Evolutionary conservation across 202 grass and related monocot species (phyloP).

Genomic region (Schoenoplectus tabernaemontani): DNA sequence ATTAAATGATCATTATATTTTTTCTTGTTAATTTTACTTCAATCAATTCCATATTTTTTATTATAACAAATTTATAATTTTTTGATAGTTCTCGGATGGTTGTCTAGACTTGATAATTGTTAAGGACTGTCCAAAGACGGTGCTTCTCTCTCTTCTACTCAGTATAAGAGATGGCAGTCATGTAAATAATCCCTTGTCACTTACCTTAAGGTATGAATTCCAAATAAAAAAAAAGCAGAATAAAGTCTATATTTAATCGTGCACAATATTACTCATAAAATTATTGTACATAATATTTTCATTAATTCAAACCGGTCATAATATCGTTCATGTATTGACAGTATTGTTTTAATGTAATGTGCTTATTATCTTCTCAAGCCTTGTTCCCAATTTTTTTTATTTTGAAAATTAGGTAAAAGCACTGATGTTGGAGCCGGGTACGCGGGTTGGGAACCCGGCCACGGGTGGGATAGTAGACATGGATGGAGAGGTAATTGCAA

Average conservation of each 20-base stretch:
- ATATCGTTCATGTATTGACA: no score
- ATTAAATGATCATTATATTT: not conserved
- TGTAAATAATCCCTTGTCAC: conserved; percentile 56
- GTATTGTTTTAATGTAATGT: no score
- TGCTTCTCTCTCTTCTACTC: conserved; percentile 47
- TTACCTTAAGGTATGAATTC: conserved; percentile 51
- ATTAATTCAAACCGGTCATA: not conserved
- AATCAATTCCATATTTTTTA: not conserved
- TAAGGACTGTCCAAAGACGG: conserved; percentile 45
- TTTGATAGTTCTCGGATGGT: conserved; percentile 78
- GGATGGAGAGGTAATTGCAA: conserved; percentile 79
- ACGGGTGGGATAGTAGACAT: conserved; percentile 57
- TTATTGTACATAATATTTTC: not conserved
- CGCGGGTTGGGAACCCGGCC: conserved; percentile 30
- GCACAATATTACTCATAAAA: no score
- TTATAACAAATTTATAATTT: not conserved
- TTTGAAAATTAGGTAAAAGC: conserved; percentile 38
- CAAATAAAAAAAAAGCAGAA: not conserved
- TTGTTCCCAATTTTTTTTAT: conserved; percentile 8
- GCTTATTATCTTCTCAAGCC: not conserved
- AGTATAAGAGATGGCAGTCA: conserved; percentile 73
- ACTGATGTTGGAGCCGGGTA: conserved; percentile 36
- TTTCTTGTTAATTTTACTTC: not conserved
- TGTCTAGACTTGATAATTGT: conserved; percentile 59
- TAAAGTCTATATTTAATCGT: not conserved